A percentile compares a stretch with the other conserved stretches of the same genome.
Conservation (phyloP, 306 rosid species). For the Castanopsis chinensis region DNA sequence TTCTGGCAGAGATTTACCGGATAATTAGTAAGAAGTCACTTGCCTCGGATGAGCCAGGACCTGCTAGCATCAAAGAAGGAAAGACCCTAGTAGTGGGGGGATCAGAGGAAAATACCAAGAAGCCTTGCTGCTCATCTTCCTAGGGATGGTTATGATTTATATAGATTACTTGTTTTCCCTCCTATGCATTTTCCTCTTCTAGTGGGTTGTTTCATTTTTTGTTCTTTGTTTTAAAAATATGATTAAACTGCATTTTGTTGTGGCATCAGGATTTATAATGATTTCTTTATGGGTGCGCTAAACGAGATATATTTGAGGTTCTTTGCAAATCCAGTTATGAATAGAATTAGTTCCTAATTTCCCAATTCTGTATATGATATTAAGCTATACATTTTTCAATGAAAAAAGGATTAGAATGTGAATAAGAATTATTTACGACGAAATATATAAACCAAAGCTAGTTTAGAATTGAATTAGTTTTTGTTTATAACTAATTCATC, state of each 20-base stretch:
- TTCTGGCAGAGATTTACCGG: conserved; percentile 73
- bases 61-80: conserved; percentile 61
- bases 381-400: too few species aligned
- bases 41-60: conserved; percentile 46
- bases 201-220: conserved; percentile 16
- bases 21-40: conserved; percentile 83
- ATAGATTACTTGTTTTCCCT: background rate
- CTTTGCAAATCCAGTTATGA: too few species aligned
- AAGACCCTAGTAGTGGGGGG: conserved; percentile 60
- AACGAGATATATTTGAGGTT: background rate
- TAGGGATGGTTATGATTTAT: conserved; percentile 22
- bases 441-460: too few species aligned
- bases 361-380: too few species aligned
- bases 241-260: conserved; percentile 21
- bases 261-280: conserved; percentile 17
- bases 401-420: too few species aligned
- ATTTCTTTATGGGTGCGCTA: conserved; percentile 19
- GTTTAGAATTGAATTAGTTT: too few species aligned
- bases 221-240: conserved; percentile 14
- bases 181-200: background rate
- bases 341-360: too few species aligned
- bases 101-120: conserved; percentile 52
- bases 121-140: conserved; percentile 77
- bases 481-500: too few species aligned
- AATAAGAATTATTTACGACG: too few species aligned